These are phyloP conservation scores for Mucor saturninus DNA, from an alignment of 371 early-diverging fungal species.

Conservation along the genomic window DNA sequence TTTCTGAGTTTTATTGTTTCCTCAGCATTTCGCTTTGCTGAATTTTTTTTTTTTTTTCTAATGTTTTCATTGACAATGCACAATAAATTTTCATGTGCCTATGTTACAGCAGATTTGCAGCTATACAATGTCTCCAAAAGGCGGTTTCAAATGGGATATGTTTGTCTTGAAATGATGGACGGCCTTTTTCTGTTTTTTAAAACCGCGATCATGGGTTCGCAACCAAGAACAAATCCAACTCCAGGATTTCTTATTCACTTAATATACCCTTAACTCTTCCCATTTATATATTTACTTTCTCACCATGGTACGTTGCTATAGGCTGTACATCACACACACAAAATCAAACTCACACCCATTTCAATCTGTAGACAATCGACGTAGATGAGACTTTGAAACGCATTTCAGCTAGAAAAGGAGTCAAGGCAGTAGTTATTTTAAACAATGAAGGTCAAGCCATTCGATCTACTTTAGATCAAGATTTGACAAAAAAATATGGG, in stretches of 20 bases:
- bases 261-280: too few species aligned
- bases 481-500: conserved; percentile 79
- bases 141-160: too few species aligned
- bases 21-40: neutral
- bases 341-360: neutral
- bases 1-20: neutral
- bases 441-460: conserved; percentile 86
- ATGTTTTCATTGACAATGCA: too few species aligned
- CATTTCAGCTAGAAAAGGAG: conserved; percentile 81
- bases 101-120: too few species aligned
- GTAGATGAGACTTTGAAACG: conserved; percentile 94
- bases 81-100: too few species aligned
- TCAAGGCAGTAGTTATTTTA: conserved; percentile 78
- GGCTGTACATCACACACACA: neutral
- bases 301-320: neutral
- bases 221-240: too few species aligned
- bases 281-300: too few species aligned
- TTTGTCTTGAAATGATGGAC: too few species aligned
- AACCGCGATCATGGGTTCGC: too few species aligned
- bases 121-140: too few species aligned
- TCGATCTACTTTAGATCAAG: conserved; percentile 83
- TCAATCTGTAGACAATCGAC: conserved; percentile 54
- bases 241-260: too few species aligned
- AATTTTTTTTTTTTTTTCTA: neutral
- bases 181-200: too few species aligned